These are phyloP conservation scores for Euphorbia celastroides DNA, from an alignment of 441 rosid genomes.

Conservation along the genomic window DNA sequence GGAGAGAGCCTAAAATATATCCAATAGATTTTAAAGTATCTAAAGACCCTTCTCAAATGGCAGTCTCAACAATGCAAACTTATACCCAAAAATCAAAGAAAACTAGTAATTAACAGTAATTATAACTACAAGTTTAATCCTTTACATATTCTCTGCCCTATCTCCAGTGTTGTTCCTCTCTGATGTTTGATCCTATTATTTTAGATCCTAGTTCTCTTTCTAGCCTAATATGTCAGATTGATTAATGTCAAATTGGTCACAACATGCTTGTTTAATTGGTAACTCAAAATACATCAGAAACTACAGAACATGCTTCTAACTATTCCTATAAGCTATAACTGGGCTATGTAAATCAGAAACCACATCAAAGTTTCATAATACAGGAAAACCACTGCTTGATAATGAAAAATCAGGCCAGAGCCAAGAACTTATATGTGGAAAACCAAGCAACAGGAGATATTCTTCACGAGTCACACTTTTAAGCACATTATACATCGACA, in stretches of 20 bases:
- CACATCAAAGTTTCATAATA: neutral
- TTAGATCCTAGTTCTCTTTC: no score
- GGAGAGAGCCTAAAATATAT: neutral
- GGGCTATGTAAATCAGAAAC: neutral
- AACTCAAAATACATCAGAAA: neutral
- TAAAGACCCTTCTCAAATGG: neutral
- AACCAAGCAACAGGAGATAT: neutral
- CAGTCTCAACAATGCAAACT: neutral
- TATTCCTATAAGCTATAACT: neutral
- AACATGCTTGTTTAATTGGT: no score
- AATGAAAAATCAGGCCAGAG: neutral
- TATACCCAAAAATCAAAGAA: neutral
- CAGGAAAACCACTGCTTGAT: neutral
- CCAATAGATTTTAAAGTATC: neutral
- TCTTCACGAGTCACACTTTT: neutral
- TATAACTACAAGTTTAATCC: neutral
- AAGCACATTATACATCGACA: neutral
- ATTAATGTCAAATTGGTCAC: no score
- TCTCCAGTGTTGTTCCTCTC: no score
- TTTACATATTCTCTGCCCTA: no score
- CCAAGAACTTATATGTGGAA: neutral
- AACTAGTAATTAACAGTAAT: neutral
- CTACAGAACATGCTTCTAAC: neutral
- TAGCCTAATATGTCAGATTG: no score
- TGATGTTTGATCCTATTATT: neutral